Conservation (phyloP, 73 alveolate genomes). For the Paramecium primaurelia region DNA sequence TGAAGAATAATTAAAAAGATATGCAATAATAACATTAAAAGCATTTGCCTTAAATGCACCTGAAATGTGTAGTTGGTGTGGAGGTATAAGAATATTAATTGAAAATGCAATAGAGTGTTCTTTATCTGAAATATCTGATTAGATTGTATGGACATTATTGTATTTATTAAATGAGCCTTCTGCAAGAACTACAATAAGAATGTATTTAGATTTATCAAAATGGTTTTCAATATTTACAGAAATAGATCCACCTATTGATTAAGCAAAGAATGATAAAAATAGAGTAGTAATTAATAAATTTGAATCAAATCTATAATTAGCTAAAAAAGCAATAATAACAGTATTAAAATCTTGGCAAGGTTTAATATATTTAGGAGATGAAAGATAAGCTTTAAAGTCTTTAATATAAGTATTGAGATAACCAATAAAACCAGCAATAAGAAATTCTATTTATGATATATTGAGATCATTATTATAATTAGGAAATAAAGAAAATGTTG, state of each 20-base stretch:
- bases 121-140: constrained; percentile 32
- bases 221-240: constrained; percentile 57
- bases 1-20: constrained; percentile 48
- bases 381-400: constrained; percentile 52
- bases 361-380: constrained; percentile 51
- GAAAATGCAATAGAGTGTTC: constrained; percentile 42
- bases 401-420: constrained; percentile 50
- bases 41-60: constrained; percentile 53
- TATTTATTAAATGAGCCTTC: constrained; percentile 57
- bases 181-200: constrained; percentile 39
- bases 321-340: constrained; percentile 56
- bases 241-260: constrained; percentile 50
- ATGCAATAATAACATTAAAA: constrained; percentile 32
- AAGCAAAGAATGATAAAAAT: constrained; percentile 35
- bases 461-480: constrained; percentile 33
- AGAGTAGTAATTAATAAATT: not conserved
- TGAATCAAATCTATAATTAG: constrained; percentile 48
- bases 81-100: constrained; percentile 51
- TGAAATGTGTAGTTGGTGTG: constrained; percentile 60
- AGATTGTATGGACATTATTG: constrained; percentile 46
- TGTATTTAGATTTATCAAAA: constrained; percentile 60
- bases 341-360: constrained; percentile 56
- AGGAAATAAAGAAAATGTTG: constrained; percentile 56
- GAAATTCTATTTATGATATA: constrained; percentile 59
- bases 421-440: constrained; percentile 48